A percentile compares a stretch with the other conserved stretches of the same genome.
Conservation (phyloP, 768 basidiomycete species). For the Boletus pseudo-olivaceus region DNA sequence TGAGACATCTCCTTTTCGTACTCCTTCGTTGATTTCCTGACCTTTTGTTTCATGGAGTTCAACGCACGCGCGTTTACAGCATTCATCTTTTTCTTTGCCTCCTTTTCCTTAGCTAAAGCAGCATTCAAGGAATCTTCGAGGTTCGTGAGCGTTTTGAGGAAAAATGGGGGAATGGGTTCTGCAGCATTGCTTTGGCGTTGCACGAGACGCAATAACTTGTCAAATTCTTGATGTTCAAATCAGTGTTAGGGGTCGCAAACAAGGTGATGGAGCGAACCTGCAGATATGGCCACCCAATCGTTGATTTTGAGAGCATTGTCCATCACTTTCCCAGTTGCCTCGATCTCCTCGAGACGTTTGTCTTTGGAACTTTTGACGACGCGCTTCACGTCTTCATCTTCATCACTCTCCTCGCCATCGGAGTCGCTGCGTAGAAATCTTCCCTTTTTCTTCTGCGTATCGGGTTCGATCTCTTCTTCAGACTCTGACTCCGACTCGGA, state of each 20-base stretch:
- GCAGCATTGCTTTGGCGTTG: slow-evolving; percentile 81
- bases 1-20: slow-evolving; percentile 76
- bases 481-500: slow-evolving; percentile 53
- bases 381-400: slow-evolving; percentile 70
- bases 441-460: slow-evolving; percentile 37
- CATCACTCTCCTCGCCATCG: slow-evolving; percentile 50
- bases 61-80: slow-evolving; percentile 90
- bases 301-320: slow-evolving; percentile 95
- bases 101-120: slow-evolving; percentile 82
- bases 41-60: slow-evolving; percentile 97
- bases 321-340: slow-evolving; percentile 84
- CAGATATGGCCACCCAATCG: slow-evolving; percentile 92
- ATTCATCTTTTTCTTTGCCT: slow-evolving; percentile 94
- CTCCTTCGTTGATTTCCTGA: slow-evolving; percentile 89
- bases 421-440: slow-evolving; percentile 44
- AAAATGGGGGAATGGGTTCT: slow-evolving; percentile 86
- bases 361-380: slow-evolving; percentile 83
- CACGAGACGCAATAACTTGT: slow-evolving; percentile 90
- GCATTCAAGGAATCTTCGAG: slow-evolving; percentile 75
- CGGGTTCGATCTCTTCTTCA: slow-evolving; percentile 56
- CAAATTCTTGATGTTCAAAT: slow-evolving; percentile 68
- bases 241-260: slow-evolving; percentile 1
- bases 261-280: slow-evolving; percentile 49
- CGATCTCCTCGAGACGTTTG: slow-evolving; percentile 93
- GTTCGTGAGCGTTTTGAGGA: slow-evolving; percentile 65